Evolutionary conservation across 2,329 filamentous ascomycete species (phyloP), one percentile per base, ranked within the genome.

Genomic region (Neophaeococcomyces aloes): DNA sequence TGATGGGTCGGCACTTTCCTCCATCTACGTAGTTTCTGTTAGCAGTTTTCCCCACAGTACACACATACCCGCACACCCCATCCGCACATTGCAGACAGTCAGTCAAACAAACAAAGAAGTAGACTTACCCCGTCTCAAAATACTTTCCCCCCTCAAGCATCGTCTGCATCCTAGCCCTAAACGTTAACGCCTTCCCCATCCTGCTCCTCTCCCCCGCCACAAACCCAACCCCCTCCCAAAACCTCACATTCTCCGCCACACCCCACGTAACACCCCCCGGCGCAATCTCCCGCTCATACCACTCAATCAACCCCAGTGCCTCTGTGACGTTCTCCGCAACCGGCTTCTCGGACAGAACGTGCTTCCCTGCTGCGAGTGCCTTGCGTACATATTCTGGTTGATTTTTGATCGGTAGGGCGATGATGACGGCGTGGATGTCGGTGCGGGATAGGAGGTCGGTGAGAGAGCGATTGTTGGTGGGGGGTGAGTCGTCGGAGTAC

Each of bases 191-290:
- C 25, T 61, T 59, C 14, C 75, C 75, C 19, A 75, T 57, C 6
- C 63, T 59, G 21, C 62, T 55, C 7, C 75, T 61, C 44, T 70
- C 63, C 47, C 66, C 58, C 2, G 66, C 64, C 2, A 64, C 71
- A 42, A 65, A 66, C 3, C 62, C 35, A 56, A 67, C 75, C 25
- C 67, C 68, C 19, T 60, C 62, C 42, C 72, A 57, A 55, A 69
- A 78, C 37, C 76, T 68, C 57, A 68, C 74, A 57, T 79, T 78
- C 59, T 79, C 75, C 2, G 72, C 75, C 2, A 78, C 65, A 14
- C 59, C 62, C 63, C 69, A 72, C 21, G 62, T 63, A 3, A 61
- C 53, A 40, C 62, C 63, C 39, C 50, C 58, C 5, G 57, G 54
- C 42, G 64, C 61, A 14, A 68, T 63, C 40, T 65, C 65, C 29